Evolutionary conservation across 2,329 filamentous ascomycete genomes (phyloP), one percentile per base, ranked within the genome.

Genomic region (Colletotrichum sp.): DNA sequence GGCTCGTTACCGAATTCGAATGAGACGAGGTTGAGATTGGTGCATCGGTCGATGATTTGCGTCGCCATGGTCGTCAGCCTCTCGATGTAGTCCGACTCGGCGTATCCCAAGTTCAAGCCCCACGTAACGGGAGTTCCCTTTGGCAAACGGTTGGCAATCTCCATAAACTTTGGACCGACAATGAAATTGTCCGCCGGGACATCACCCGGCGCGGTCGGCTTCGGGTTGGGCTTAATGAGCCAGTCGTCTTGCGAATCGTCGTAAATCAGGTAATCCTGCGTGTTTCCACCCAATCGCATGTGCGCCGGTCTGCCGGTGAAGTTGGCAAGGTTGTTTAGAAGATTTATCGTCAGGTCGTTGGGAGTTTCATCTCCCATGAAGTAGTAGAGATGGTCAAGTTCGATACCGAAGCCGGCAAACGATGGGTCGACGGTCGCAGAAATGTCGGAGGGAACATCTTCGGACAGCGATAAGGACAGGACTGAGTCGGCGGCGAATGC

Each of bases 331-430:
- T 75, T 73, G 8, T 52, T 28, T 13, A 75, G 39, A 22, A 75
- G 73, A 13, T 75, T 75, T 8, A 75, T 30, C 16, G 70, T 59
- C 7, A 75, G 44, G 5, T 75, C 73, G 28, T 75, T 75, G 16
- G 73, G 73, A 19, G 73, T 75, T 27, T 73, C 70, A 19, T 75
- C 70, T 39, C 73, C 73, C 73, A 75, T 75, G 48, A 75, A 75
- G 59, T 75, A 73, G 57, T 65, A 75, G 57, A 75, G 70, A 48
- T 75, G 73, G 59, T 75, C 73, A 19, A 73, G 64, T 44, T 75
- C 73, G 39, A 75, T 75, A 16, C 73, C 73, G 44, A 75, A 75
- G 64, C 73, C 73, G 22, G 73, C 73, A 27, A 75, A 75, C n/a
- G 73, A 75, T 27, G 73, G 73, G 34, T 75, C 70, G 34, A 75